Percentiles rank a stretch among this genome's conserved stretches.
Evolutionary conservation across 2,329 filamentous ascomycete species (phyloP).

Genomic region (Cladophialophora exuberans): DNA sequence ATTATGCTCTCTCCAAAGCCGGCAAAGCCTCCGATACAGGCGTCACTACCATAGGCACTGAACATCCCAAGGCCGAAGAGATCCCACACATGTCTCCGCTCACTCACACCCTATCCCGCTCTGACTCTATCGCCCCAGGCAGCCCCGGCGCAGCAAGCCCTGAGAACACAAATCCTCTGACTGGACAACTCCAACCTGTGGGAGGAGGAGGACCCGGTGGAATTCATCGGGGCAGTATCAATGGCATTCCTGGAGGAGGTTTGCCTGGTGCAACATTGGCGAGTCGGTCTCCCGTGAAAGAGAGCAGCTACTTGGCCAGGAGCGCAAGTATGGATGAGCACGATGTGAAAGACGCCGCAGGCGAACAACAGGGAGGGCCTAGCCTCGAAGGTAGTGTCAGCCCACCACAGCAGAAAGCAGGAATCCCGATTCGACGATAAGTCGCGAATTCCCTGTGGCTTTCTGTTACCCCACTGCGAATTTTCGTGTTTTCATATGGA

Average conservation of each 20-base stretch:
- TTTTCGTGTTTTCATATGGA: background rate
- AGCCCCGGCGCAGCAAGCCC: constrained; percentile 30
- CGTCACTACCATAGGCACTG: constrained; percentile 88
- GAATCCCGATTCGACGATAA: constrained; percentile 68
- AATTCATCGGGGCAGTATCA: constrained; percentile 50
- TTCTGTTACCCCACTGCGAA: too few relatives aligned
- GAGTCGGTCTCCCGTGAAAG: constrained; percentile 83
- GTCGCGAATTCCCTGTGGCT: too few relatives aligned
- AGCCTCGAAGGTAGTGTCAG: constrained; percentile 45
- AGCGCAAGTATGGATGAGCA: constrained; percentile 70
- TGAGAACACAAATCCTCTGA: constrained; percentile 34
- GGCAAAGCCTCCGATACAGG: constrained; percentile 95
- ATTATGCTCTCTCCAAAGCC: constrained; percentile 95
- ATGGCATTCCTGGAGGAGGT: constrained; percentile 43
- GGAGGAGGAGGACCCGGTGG: constrained; percentile 19
- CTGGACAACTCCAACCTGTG: background rate
- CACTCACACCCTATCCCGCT: constrained; percentile 44
- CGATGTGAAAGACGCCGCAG: constrained; percentile 48
- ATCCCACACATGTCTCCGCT: constrained; percentile 85
- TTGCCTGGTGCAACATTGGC: constrained; percentile 43
- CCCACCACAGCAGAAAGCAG: constrained; percentile 51
- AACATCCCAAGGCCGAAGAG: constrained; percentile 93
- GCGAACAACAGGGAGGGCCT: constrained; percentile 51
- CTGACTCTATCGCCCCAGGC: constrained; percentile 39
- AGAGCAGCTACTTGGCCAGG: constrained; percentile 82